Evolutionary conservation across 257 asterid species (phyloP).

Genomic region (Solanum chmielewskii): DNA sequence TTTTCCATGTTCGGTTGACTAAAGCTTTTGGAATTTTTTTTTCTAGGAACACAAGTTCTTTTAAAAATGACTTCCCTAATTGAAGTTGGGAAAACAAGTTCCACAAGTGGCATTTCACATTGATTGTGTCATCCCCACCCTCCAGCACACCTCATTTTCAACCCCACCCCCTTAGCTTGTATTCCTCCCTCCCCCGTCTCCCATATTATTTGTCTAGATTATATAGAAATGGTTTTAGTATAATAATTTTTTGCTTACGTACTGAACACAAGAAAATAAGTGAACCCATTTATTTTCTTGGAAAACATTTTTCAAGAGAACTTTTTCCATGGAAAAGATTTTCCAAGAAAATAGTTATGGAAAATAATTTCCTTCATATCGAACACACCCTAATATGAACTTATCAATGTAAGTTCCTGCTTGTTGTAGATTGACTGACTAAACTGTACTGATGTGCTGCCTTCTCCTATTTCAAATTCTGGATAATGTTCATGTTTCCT

Average conservation of each 20-base stretch:
- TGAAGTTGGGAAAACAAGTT: not conserved
- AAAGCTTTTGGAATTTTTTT: not conserved
- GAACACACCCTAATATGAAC: not conserved
- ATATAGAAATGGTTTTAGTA: not conserved
- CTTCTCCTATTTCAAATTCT: not conserved
- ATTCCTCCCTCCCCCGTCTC: not conserved
- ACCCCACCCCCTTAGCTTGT: not conserved
- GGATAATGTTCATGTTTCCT: conserved; percentile 1
- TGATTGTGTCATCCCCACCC: not conserved
- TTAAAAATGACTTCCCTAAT: not conserved
- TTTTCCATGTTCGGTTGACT: not conserved
- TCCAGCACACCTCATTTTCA: not conserved
- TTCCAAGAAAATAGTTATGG: not conserved
- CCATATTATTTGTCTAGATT: not conserved
- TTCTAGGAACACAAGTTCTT: not conserved
- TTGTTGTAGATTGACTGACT: not conserved
- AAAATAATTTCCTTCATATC: not conserved
- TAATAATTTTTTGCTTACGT: not conserved
- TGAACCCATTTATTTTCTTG: not conserved
- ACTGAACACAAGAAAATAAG: not conserved
- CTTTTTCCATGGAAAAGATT: too few relatives aligned
- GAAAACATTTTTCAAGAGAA: not conserved
- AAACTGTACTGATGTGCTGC: not conserved
- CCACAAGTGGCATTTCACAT: not conserved
- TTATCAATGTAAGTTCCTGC: not conserved